These are phyloP conservation scores for Aphanoascus verrucosus DNA, from an alignment of 2,329 filamentous ascomycete genomes.

Conservation along the genomic window DNA sequence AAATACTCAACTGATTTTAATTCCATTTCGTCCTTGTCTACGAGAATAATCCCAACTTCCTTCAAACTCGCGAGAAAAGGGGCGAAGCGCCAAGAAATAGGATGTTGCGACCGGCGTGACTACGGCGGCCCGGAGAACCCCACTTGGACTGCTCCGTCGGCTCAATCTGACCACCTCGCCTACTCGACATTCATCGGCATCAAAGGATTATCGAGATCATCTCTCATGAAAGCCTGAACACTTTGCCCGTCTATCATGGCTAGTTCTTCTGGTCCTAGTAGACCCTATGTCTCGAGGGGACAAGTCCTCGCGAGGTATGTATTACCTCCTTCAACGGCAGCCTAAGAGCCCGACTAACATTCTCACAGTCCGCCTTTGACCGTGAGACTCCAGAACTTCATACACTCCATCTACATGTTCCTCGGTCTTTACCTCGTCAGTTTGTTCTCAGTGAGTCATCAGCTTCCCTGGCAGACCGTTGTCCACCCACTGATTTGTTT, in stretches of 20 bases:
- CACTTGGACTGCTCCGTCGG: no score
- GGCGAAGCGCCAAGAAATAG: no score
- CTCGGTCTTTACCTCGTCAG: conserved; percentile 41
- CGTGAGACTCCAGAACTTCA: conserved; percentile 33
- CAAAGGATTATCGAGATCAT: not conserved
- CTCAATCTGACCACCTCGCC: no score
- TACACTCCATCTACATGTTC: conserved; percentile 37
- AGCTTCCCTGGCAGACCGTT: not conserved
- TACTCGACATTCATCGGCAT: not conserved
- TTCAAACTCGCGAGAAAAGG: no score
- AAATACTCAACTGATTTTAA: not conserved
- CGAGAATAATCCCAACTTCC: no score
- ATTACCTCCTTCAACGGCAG: not conserved
- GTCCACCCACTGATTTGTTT: conserved; percentile 1
- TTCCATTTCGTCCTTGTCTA: not conserved
- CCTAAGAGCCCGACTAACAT: not conserved
- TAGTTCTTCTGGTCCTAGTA: conserved; percentile 14
- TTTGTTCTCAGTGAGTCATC: conserved; percentile 36
- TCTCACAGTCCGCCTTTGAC: conserved; percentile 35
- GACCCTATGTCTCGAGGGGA: conserved; percentile 33
- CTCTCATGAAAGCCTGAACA: not conserved
- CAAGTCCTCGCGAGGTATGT: conserved; percentile 29
- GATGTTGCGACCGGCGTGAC: no score
- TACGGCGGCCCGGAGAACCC: no score
- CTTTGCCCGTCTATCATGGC: conserved; percentile 24